Conservation (phyloP, 169 alveolate genomes). For the Plasmodium berghei region DNA sequence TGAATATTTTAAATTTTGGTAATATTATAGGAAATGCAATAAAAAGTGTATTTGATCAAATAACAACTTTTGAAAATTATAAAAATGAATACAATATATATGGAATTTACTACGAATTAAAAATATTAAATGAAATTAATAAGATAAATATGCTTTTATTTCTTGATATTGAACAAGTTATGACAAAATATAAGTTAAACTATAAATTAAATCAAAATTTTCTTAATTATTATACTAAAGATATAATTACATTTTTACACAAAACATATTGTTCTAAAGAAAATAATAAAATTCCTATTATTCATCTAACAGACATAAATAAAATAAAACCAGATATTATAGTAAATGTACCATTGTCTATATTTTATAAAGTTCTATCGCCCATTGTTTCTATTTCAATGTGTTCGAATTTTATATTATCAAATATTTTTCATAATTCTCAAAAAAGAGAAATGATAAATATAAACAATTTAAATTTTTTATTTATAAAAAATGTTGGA, state of each 20-base stretch:
- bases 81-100: slow-evolving; percentile 2
- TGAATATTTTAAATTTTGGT: slow-evolving; percentile 8
- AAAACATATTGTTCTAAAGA: not conserved
- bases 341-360: slow-evolving; percentile 2
- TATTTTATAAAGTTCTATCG: not conserved
- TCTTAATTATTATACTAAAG: slow-evolving; percentile 17
- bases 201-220: slow-evolving; percentile 15
- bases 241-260: slow-evolving; percentile 1
- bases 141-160: slow-evolving; percentile 7
- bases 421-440: not conserved
- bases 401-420: not conserved
- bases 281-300: not conserved
- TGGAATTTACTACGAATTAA: slow-evolving; percentile 43
- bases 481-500: not conserved
- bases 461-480: not conserved
- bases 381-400: slow-evolving; percentile 5
- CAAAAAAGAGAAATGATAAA: not conserved
- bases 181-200: slow-evolving; percentile 11
- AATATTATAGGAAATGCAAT: slow-evolving; percentile 24
- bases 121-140: slow-evolving; percentile 17
- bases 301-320: slow-evolving; percentile 2
- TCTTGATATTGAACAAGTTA: slow-evolving; percentile 14
- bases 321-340: slow-evolving; percentile 14
- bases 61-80: not conserved
- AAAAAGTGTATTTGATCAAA: not conserved